Percentiles rank a stretch among this genome's conserved stretches.
Conservation (phyloP, 2,329 filamentous ascomycete species). For the Trichoderma sp. region DNA sequence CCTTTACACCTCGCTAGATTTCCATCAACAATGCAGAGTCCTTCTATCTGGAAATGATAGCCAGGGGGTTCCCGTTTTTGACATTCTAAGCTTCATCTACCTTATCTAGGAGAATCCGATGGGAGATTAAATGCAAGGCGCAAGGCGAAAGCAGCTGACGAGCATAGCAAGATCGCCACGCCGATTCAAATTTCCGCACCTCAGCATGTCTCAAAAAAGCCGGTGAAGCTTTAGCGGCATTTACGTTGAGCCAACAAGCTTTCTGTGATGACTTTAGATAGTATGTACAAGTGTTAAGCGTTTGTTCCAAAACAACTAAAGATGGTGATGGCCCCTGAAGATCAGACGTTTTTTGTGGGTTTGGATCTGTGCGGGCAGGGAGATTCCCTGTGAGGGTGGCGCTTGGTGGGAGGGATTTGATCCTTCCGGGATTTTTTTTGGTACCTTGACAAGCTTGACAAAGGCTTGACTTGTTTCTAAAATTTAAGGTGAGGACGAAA, state of each 20-base stretch:
- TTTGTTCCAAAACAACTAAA: neutral
- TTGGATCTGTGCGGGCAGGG: neutral
- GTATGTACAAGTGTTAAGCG: neutral
- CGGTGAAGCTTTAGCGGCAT: slow-evolving; percentile 1
- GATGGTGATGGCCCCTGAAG: slow-evolving; percentile 22
- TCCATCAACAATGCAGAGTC: neutral
- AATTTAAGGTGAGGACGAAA: slow-evolving; percentile 8
- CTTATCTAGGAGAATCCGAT: neutral
- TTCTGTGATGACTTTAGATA: neutral
- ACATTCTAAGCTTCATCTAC: neutral
- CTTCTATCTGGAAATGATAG: neutral
- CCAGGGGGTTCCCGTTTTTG: neutral
- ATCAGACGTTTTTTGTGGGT: slow-evolving; percentile 16
- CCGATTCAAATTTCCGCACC: slow-evolving; percentile 31
- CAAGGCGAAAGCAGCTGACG: neutral
- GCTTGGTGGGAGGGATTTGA: neutral
- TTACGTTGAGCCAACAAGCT: neutral
- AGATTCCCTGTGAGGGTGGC: neutral
- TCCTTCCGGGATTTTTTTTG: neutral
- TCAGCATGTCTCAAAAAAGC: slow-evolving; percentile 18
- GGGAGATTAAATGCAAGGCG: neutral
- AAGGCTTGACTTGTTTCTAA: neutral
- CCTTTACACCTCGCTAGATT: neutral
- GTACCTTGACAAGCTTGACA: neutral
- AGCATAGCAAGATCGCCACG: slow-evolving; percentile 24